A percentile compares a stretch with the other conserved stretches of the same genome.
Conservation (phyloP, 192 early-diverging fungal species). For the Spinellus fusiger region DNA sequence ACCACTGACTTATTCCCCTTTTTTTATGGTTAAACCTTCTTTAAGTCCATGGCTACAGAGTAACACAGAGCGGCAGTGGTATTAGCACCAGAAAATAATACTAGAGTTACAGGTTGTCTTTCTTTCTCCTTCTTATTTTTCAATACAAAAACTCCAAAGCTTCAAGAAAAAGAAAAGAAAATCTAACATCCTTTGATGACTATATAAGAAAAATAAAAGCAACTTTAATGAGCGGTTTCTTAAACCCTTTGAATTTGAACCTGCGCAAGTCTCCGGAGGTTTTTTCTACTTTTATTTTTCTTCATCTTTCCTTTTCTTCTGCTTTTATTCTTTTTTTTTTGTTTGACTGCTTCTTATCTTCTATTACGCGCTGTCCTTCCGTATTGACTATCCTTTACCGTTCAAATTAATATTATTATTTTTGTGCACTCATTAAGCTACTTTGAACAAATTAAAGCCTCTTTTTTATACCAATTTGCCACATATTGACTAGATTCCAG, state of each 20-base stretch:
- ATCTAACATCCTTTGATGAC: too few species aligned
- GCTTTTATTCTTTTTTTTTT: background rate
- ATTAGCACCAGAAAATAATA: too few species aligned
- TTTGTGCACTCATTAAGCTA: too few species aligned
- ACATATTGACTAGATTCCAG: slow-evolving; percentile 20
- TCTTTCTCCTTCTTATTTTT: too few species aligned
- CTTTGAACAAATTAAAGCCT: too few species aligned
- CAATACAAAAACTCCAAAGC: too few species aligned
- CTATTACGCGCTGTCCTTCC: background rate
- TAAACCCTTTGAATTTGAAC: background rate
- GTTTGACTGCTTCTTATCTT: background rate
- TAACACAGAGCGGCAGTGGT: too few species aligned
- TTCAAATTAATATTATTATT: background rate
- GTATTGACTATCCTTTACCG: slow-evolving; percentile 8
- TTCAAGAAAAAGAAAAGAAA: too few species aligned
- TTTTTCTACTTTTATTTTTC: background rate
- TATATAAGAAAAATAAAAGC: background rate
- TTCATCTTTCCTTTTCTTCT: slow-evolving; percentile 10
- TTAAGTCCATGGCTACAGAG: too few species aligned
- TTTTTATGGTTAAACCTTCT: too few species aligned
- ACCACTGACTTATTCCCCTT: too few species aligned
- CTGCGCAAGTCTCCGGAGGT: background rate
- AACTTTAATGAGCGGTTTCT: background rate
- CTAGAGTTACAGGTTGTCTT: too few species aligned
- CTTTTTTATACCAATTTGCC: background rate